Evolutionary conservation across 2,329 filamentous ascomycete species (phyloP), one percentile per base, ranked within the genome.

Genomic region (Drechmeria coniospora): DNA sequence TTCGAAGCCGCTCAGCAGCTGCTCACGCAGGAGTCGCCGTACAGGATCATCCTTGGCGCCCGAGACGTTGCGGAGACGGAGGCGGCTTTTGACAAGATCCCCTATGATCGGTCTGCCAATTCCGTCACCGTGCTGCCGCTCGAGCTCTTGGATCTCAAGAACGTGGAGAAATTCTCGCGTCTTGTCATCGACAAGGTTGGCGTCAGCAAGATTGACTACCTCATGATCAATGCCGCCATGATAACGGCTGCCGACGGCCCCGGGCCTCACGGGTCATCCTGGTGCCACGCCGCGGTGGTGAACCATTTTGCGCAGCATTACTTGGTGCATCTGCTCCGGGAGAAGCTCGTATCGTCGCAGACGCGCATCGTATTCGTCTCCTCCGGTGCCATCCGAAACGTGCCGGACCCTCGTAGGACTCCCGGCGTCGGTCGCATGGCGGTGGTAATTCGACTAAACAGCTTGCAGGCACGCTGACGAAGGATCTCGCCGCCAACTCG

Each of bases 221-320:
- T 69, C 5, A 23, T 68, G 11, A 44, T 68, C 15, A 68, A 67
- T 31, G 65, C 65, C 0, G 65, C 38, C 10, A 49, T 59, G n/a
- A 45, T 38, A 16, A 53, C 53, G n/a, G 36, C 36, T 1, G 46
- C 54, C 0, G 44, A 52, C 8, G 42, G 47, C 9, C 46, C 51
- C 7, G 50, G 52, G 0, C 50, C 54, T 0, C 36, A 53, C 28
- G 57, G 56, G 3, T 59, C 55, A 2, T 57, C 57, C 38, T 68
- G 64, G 64, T 61, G 57, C 38, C 59, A 68, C 41, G 21, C 51
- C 0, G 54, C 60, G 17, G 43, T 68, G 11, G 63, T 69, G 13
- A 69, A 69, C 33, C 62, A 67, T 31, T 48, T 68, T 7, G 63
- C 65, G 4, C 65, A 68, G 31, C 63, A 68, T 38, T 68, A 68